A percentile compares a stretch with the other conserved stretches of the same genome.
Conservation (phyloP, 1,284 basidiomycete species). For the Puccinia horiana region DNA sequence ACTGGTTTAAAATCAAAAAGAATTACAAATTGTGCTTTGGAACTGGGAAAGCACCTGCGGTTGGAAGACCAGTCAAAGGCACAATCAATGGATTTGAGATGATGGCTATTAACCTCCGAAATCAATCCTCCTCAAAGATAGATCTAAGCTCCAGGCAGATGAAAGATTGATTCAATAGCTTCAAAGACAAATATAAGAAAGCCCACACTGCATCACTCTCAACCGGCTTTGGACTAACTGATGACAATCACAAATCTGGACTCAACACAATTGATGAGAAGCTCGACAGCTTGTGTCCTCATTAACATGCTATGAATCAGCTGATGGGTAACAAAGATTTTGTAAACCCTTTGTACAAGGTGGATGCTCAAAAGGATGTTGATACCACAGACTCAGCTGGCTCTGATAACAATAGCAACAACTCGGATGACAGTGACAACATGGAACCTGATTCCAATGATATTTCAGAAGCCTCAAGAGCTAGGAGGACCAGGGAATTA, state of each 20-base stretch:
- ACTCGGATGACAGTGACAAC: too few species aligned
- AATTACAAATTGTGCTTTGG: background rate
- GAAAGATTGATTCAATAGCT: constrained; percentile 9
- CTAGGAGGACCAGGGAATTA: too few species aligned
- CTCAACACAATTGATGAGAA: background rate
- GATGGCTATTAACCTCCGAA: background rate
- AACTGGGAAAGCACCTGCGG: background rate
- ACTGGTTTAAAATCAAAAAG: too few species aligned
- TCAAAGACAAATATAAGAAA: too few species aligned
- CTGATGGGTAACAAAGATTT: background rate
- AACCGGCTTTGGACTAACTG: background rate
- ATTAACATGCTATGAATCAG: background rate
- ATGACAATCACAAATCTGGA: background rate
- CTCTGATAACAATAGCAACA: background rate
- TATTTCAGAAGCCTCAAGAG: too few species aligned
- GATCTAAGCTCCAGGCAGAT: background rate
- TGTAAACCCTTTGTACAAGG: background rate
- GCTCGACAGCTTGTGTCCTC: background rate
- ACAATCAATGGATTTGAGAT: background rate
- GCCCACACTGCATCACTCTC: background rate
- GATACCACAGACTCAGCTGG: background rate
- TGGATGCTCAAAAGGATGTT: background rate
- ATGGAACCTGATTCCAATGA: too few species aligned
- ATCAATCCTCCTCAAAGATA: background rate
- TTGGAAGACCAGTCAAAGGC: background rate